A percentile compares a stretch with the other conserved stretches of the same genome.
These are phyloP conservation scores for Dentipellis fragilis DNA, from an alignment of 768 basidiomycete genomes.

Conservation along the genomic window DNA sequence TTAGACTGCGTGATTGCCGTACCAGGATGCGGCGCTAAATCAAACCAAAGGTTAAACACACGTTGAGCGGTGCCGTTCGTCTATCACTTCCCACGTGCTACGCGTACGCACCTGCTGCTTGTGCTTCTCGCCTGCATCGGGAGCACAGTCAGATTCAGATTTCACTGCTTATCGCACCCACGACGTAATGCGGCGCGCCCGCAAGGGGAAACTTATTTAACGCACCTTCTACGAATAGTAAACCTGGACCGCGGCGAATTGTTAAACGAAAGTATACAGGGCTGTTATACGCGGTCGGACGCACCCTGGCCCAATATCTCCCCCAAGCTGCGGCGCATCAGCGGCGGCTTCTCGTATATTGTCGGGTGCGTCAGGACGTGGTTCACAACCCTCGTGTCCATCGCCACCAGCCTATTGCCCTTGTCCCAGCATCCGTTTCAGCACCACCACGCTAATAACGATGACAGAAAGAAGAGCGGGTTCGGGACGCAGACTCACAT, in stretches of 20 bases:
- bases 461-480: no score
- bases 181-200: no score
- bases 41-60: background rate
- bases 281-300: no score
- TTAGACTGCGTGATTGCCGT: no score
- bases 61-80: no score
- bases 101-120: conserved; percentile 1
- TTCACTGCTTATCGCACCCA: no score
- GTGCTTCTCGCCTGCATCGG: background rate
- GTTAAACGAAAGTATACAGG: background rate
- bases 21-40: conserved; percentile 4
- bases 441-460: background rate
- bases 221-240: conserved; percentile 2
- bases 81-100: background rate
- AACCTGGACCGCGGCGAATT: background rate
- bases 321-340: background rate
- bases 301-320: background rate
- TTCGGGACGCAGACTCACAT: no score
- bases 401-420: background rate
- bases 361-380: background rate
- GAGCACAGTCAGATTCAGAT: no score
- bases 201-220: no score
- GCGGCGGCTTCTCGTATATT: background rate
- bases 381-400: background rate
- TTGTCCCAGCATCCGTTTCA: background rate